Conservation (phyloP, 2,329 filamentous ascomycete genomes). For the Pseudocercospora vitis region DNA sequence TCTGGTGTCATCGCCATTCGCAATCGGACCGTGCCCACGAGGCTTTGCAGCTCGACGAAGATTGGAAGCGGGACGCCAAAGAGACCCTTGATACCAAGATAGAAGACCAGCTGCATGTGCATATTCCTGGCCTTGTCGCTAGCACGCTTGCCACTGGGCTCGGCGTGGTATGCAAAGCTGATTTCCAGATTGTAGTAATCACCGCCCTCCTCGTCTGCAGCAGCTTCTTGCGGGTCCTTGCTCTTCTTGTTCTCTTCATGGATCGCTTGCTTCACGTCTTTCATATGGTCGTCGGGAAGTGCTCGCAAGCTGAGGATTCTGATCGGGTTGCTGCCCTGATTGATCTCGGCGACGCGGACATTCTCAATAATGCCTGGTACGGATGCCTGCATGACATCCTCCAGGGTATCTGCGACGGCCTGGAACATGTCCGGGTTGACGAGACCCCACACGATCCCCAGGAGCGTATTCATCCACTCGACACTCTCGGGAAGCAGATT, state of each 20-base stretch:
- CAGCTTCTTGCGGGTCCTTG: conserved; percentile 83
- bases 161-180: conserved; percentile 86
- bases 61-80: conserved; percentile 87
- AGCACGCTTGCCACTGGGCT: conserved; percentile 67
- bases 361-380: conserved; percentile 90
- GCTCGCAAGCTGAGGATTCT: conserved; percentile 84
- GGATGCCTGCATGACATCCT: conserved; percentile 96
- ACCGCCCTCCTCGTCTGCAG: conserved; percentile 84
- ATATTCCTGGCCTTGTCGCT: conserved; percentile 84
- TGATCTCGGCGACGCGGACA: conserved; percentile 90
- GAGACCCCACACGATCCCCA: conserved; percentile 83
- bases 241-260: conserved; percentile 74
- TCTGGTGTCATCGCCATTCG: conserved; percentile 84
- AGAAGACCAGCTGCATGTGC: conserved; percentile 96
- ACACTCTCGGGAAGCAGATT: conserved; percentile 92
- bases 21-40: conserved; percentile 85
- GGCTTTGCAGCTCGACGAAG: conserved; percentile 82
- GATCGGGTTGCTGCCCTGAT: conserved; percentile 87
- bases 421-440: conserved; percentile 95
- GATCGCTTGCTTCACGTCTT: conserved; percentile 78
- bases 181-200: conserved; percentile 92
- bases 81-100: conserved; percentile 82
- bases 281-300: conserved; percentile 75
- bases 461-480: conserved; percentile 87
- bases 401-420: conserved; percentile 86